These are phyloP conservation scores for Nannochloris sp. DNA, from an alignment of 139 green algal genomes.

Conservation along the genomic window DNA sequence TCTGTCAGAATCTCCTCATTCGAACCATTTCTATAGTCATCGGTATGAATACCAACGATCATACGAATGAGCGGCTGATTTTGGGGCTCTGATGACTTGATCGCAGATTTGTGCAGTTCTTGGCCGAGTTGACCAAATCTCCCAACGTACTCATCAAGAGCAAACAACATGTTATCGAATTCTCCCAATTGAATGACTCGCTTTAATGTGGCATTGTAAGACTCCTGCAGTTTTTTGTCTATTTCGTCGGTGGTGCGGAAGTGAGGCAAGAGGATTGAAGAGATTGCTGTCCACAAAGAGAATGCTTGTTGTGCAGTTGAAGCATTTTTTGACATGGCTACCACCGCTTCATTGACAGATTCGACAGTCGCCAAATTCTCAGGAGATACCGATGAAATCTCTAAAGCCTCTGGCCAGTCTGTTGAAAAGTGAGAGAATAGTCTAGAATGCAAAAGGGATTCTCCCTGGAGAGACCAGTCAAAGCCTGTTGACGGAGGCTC, in stretches of 20 bases:
- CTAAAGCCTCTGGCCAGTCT: not conserved
- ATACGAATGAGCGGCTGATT: too few relatives aligned
- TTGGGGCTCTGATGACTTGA: too few relatives aligned
- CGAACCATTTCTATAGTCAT: too few relatives aligned
- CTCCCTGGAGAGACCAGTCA: not conserved
- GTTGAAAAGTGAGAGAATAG: not conserved
- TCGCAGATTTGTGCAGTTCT: too few relatives aligned
- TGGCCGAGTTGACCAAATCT: too few relatives aligned
- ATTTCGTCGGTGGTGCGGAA: not conserved
- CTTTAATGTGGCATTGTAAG: too few relatives aligned
- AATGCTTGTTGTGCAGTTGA: not conserved
- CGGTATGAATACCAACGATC: too few relatives aligned
- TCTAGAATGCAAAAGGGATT: conserved; percentile 5
- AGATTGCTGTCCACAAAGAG: not conserved
- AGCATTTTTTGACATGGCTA: conserved; percentile 5
- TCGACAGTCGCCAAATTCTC: conserved; percentile 6
- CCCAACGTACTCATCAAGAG: too few relatives aligned
- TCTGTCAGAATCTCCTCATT: too few relatives aligned
- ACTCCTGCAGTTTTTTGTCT: not conserved
- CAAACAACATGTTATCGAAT: too few relatives aligned
- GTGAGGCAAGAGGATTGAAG: not conserved
- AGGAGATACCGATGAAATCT: not conserved
- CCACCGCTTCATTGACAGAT: conserved; percentile 5
- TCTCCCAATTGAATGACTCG: too few relatives aligned
- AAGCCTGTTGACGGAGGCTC: not conserved